phyloP scores from a whole-genome alignment of 1,139 yeast species.

The Dujonia santamariae region DNA sequence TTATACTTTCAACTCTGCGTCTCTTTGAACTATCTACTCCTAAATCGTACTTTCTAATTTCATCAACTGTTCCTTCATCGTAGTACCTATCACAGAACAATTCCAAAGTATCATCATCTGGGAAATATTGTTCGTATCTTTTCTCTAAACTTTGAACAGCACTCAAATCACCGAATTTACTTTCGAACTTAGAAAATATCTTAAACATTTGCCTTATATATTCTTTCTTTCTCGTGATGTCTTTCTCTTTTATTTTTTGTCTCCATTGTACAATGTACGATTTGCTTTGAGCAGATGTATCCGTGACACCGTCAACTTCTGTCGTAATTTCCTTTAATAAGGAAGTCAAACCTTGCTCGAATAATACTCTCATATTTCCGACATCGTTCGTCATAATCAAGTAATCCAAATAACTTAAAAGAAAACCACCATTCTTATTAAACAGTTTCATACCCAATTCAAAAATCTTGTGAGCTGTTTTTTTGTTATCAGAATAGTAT shows the following conservation, averaged over 20 bases:
- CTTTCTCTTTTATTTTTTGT: conserved; percentile 15
- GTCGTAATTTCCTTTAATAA: conserved; percentile 34
- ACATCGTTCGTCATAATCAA: conserved; percentile 71
- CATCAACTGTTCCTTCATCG: conserved; percentile 33
- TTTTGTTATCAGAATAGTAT: conserved; percentile 60
- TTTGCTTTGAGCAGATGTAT: conserved; percentile 14
- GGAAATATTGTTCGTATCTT: conserved; percentile 65
- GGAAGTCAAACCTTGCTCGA: conserved; percentile 54
- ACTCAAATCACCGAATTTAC: conserved; percentile 59
- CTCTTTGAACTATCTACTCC: conserved; percentile 21
- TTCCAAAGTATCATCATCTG: conserved; percentile 49
- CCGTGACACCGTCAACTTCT: conserved; percentile 13
- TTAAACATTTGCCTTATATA: conserved; percentile 24
- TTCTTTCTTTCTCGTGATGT: conserved; percentile 21
- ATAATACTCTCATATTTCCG: conserved; percentile 76
- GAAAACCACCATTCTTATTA: conserved; percentile 55
- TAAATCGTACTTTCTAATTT: conserved; percentile 43
- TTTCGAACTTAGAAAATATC: conserved; percentile 18
- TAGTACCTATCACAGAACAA: conserved; percentile 46
- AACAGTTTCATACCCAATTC: conserved; percentile 74
- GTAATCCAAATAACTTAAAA: conserved; percentile 70
- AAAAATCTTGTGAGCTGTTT: conserved; percentile 73
- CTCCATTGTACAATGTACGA: conserved; percentile 23
- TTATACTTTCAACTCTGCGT: conserved; percentile 9
- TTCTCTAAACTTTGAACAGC: conserved; percentile 66